Evolutionary conservation across 495 filamentous ascomycete species (phyloP), one percentile per base, ranked within the genome.

Genomic region (Jackrogersella multiformis): DNA sequence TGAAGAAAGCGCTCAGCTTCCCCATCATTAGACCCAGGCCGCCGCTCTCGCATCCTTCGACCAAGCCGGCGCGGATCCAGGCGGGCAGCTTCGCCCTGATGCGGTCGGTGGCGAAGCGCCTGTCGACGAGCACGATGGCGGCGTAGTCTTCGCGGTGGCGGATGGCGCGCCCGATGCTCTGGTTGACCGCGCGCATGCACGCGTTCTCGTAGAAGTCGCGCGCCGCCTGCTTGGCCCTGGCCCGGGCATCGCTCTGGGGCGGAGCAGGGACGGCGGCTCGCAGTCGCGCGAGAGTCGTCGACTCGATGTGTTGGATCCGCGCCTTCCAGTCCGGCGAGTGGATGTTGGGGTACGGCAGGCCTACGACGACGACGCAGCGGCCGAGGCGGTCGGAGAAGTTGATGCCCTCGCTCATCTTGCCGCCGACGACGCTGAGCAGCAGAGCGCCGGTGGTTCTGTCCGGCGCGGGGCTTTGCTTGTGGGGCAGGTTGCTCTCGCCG

Each of bases 171-270:
- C 95, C 95, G 66, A 99, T 92, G 70, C 91, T 93, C 80, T 99
- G 95, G 75, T 99, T 99, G 38, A 99, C 96, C 12, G 94, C 92
- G 39, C 95, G 84, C 92, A 99, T 97, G 77, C 92, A 96, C 1
- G 92, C 87, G 72, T 98, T 98, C 76, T 97, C 94, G 73, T 96
- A 97, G 74, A 94, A 96, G 35, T 94, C 92, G 32, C 89, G 80
- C 1, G 87, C 87, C 1, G 88, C 90, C 52, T 87, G 87, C 70
- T 89, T 93, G 20, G 86, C 86, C 70, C 35, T 46, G 3, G 73
- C 73, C 6, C 51, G 1, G 0, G 72, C 74, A 39, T 80, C 73
- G 35, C 44, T 82, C 85, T 2, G 87, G 80, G 58, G 84, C 89
- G 28, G 84, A 82, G 52, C 61, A 35, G 16, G 80, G 79, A 7